phyloP scores from a whole-genome alignment of 768 basidiomycete species.

The Boletus insuetus region DNA sequence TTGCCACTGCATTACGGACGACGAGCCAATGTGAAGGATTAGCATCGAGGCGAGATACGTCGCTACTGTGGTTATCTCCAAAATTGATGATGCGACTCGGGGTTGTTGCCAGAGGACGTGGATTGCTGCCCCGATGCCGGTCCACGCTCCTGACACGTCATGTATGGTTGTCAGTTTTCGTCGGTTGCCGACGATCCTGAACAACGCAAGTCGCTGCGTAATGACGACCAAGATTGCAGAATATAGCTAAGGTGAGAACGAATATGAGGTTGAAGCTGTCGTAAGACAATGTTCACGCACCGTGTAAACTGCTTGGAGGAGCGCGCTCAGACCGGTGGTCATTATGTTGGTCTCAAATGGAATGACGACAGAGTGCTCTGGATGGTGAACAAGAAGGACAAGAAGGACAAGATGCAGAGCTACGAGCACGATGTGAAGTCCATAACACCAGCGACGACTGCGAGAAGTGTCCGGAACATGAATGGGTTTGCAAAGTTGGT shows the following conservation, averaged over 20 bases:
- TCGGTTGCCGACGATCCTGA: neutral
- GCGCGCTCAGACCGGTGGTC: neutral
- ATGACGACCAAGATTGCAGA: neutral
- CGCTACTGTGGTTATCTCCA: neutral
- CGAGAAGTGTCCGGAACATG: neutral
- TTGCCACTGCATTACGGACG: neutral
- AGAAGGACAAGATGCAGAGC: neutral
- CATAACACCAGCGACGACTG: neutral
- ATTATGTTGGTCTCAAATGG: neutral
- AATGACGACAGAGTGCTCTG: neutral
- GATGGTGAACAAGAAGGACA: neutral
- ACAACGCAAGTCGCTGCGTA: neutral
- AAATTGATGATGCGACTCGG: neutral
- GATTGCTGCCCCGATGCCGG: neutral
- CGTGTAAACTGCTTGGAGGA: neutral
- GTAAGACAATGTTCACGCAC: neutral
- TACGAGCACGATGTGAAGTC: neutral
- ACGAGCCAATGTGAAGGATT: neutral
- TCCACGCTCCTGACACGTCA: neutral
- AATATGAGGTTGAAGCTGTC: neutral
- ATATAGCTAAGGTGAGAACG: neutral
- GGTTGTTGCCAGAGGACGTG: neutral
- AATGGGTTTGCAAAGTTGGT: neutral
- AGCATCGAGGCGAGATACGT: neutral
- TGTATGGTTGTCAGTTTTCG: neutral